phyloP scores from a whole-genome alignment of 1,284 basidiomycete genomes.

The Mycena citricolor region DNA sequence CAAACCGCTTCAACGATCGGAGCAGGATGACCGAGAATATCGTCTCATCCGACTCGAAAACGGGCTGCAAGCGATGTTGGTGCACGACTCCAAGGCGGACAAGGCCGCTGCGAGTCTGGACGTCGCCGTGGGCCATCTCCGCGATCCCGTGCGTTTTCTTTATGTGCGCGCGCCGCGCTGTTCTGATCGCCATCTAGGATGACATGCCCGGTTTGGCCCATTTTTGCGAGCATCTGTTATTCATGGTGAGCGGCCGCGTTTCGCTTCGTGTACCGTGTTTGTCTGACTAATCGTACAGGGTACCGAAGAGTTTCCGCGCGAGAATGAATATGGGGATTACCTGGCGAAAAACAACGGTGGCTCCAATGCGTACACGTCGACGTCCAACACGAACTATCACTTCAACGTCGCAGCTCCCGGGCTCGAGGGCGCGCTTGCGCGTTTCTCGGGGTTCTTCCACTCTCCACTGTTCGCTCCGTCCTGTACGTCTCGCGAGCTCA shows the following conservation, averaged over 20 bases:
- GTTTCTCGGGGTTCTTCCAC: conserved; percentile 95
- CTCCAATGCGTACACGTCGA: conserved; percentile 94
- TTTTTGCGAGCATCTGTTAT: conserved; percentile 94
- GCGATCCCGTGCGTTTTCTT: conserved; percentile 89
- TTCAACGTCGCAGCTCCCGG: conserved; percentile 91
- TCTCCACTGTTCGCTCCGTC: conserved; percentile 89
- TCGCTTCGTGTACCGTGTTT: conserved; percentile 13
- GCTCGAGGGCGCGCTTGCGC: conserved; percentile 81
- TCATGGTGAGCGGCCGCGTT: conserved; percentile 83
- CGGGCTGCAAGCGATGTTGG: conserved; percentile 82
- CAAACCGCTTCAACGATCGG: conserved; percentile 72
- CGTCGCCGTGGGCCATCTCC: conserved; percentile 93
- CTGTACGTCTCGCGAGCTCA: conserved; percentile 92
- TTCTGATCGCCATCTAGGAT: conserved; percentile 45
- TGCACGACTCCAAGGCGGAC: conserved; percentile 88
- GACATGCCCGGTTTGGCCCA: conserved; percentile 90
- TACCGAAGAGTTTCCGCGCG: conserved; percentile 79
- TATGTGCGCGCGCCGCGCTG: conserved; percentile 1
- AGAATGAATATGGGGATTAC: conserved; percentile 93
- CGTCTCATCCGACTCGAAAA: conserved; percentile 85
- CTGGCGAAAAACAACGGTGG: conserved; percentile 88
- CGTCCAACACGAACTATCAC: conserved; percentile 92
- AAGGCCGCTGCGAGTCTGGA: conserved; percentile 95
- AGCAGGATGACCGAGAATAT: conserved; percentile 78
- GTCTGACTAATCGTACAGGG: conserved; percentile 47